A percentile compares a stretch with the other conserved stretches of the same genome.
Evolutionary conservation across 345 rosid species (phyloP).

Genomic region (Gossypium australe): DNA sequence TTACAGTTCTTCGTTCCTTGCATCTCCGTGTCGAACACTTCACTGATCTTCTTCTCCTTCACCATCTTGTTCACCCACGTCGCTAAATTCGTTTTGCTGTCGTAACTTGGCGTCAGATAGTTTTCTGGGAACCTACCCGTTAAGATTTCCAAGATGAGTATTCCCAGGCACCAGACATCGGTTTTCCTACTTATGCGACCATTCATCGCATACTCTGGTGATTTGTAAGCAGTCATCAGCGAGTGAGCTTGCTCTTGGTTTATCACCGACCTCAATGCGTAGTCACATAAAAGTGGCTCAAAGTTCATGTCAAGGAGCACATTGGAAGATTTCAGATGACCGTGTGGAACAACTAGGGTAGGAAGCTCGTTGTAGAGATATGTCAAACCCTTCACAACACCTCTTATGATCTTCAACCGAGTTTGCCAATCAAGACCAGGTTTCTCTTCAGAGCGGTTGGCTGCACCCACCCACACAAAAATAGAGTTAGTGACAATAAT

Average conservation of each 20-base stretch:
- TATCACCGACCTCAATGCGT: constrained; percentile 54
- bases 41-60: constrained; percentile 41
- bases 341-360: constrained; percentile 50
- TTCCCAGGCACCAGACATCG: constrained; percentile 68
- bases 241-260: constrained; percentile 58
- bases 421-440: constrained; percentile 60
- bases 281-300: constrained; percentile 55
- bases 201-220: constrained; percentile 49
- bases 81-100: constrained; percentile 38
- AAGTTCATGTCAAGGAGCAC: constrained; percentile 47
- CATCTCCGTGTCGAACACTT: constrained; percentile 71
- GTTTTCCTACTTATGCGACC: constrained; percentile 48
- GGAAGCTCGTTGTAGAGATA: constrained; percentile 60
- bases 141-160: constrained; percentile 54
- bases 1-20: constrained; percentile 39
- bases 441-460: constrained; percentile 39
- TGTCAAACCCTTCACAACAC: constrained; percentile 55
- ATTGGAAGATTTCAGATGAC: constrained; percentile 78
- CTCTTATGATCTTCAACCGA: constrained; percentile 55
- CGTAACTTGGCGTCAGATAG: constrained; percentile 40
- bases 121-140: constrained; percentile 66
- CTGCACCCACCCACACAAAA: constrained; percentile 23
- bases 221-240: constrained; percentile 59
- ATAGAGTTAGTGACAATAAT: neutral
- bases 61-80: constrained; percentile 66